A percentile compares a stretch with the other conserved stretches of the same genome.
Evolutionary conservation across 2,329 filamentous ascomycete species (phyloP).

Genomic region (Colletotrichum sp.): DNA sequence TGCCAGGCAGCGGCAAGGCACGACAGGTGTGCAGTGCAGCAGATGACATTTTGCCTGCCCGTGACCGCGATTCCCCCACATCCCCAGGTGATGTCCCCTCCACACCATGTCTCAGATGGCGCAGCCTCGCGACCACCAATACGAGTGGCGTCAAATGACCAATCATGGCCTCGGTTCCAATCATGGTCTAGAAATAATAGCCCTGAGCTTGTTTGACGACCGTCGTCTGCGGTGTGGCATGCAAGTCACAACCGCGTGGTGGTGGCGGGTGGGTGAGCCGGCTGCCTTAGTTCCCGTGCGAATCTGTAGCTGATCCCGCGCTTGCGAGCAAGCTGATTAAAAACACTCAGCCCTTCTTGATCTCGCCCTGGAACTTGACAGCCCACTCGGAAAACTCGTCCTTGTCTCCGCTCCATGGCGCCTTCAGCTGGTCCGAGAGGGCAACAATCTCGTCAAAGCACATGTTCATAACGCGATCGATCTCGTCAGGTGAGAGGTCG

Average conservation of each 20-base stretch:
- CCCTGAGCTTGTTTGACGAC: not conserved
- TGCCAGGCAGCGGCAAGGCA: not conserved
- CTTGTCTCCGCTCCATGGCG: slow-evolving; percentile 66
- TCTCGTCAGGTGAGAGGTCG: slow-evolving; percentile 63
- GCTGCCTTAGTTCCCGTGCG: not conserved
- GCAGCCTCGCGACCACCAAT: not conserved
- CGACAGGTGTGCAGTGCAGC: not conserved
- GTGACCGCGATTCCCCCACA: slow-evolving; percentile 8
- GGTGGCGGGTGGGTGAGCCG: not conserved
- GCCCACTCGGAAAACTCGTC: slow-evolving; percentile 85
- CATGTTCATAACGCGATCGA: slow-evolving; percentile 62
- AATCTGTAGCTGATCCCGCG: not conserved
- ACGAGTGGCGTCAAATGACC: slow-evolving; percentile 12
- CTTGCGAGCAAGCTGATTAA: not conserved
- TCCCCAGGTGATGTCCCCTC: slow-evolving; percentile 4
- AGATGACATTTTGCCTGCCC: slow-evolving; percentile 11
- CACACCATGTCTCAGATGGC: slow-evolving; percentile 5
- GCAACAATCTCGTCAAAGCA: slow-evolving; percentile 66
- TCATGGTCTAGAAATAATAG: not conserved
- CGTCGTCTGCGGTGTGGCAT: not conserved
- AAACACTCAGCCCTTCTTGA: slow-evolving; percentile 44
- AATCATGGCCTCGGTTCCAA: not conserved
- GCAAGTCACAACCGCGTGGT: not conserved
- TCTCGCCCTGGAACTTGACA: slow-evolving; percentile 58
- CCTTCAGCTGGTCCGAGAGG: slow-evolving; percentile 59